Evolutionary conservation across 208 protist genomes (phyloP).

Genomic region (Leishmania lainsoni): DNA sequence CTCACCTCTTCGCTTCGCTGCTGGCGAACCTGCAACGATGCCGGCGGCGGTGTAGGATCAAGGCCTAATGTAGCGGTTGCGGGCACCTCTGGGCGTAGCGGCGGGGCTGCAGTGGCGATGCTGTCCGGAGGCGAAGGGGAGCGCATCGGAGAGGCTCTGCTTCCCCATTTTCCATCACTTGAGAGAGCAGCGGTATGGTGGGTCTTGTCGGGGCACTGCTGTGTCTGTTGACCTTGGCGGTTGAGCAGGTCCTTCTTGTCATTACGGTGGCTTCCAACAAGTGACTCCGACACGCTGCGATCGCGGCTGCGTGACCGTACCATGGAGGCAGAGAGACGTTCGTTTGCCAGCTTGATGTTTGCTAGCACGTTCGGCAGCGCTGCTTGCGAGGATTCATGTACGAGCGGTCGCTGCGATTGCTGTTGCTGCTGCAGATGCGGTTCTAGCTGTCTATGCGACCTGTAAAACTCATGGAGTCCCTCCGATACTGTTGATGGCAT

Average conservation of each 20-base stretch:
- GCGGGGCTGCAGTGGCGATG: slow-evolving; percentile 3
- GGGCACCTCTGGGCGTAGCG: neutral
- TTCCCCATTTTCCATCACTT: neutral
- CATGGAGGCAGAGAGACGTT: slow-evolving; percentile 5
- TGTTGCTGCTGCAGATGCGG: neutral
- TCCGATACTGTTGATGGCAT: slow-evolving; percentile 2
- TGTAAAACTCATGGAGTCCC: neutral
- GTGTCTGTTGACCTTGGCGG: neutral
- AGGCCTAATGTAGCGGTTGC: neutral
- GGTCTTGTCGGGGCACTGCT: neutral
- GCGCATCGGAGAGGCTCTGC: neutral
- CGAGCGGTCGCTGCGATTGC: neutral
- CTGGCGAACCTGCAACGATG: neutral
- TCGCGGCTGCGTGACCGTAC: neutral
- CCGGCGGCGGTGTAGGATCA: neutral
- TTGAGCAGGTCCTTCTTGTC: neutral
- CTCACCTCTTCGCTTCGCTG: neutral
- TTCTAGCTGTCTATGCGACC: neutral
- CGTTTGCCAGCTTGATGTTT: neutral
- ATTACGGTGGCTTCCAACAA: neutral
- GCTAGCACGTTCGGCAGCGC: neutral
- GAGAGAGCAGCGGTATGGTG: neutral
- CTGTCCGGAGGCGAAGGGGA: slow-evolving; percentile 1
- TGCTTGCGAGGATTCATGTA: neutral
- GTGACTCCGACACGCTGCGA: neutral